Conservation (phyloP, 176 grass and related monocot species). For the Bonia amplexicaulis region DNA sequence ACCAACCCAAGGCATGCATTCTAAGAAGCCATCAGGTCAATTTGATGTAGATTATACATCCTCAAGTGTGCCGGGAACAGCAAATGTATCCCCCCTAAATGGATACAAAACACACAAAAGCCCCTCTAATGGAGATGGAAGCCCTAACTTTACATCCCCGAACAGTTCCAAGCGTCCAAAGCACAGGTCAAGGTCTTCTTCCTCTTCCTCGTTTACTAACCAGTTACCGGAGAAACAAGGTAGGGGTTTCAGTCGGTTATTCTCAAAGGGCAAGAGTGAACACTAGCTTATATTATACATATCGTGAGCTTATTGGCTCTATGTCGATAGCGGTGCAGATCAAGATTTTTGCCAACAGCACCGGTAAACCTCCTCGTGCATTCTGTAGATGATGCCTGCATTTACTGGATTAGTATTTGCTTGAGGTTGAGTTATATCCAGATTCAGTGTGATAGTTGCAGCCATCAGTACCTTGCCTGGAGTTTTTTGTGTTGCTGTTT, state of each 20-base stretch:
- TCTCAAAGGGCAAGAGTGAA: slow-evolving; percentile 69
- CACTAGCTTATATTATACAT: background rate
- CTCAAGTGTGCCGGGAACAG: slow-evolving; percentile 12
- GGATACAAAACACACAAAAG: slow-evolving; percentile 45
- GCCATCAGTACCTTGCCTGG: slow-evolving; percentile 15
- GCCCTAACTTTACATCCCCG: slow-evolving; percentile 31
- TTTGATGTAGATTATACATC: slow-evolving; percentile 27
- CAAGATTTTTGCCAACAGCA: slow-evolving; percentile 27
- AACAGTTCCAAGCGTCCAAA: slow-evolving; percentile 80
- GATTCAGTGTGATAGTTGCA: slow-evolving; percentile 19
- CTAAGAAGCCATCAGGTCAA: slow-evolving; percentile 14
- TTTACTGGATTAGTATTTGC: slow-evolving; percentile 40
- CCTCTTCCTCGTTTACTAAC: slow-evolving; percentile 52
- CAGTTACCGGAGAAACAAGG: slow-evolving; percentile 59
- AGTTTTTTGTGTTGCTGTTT: slow-evolving; percentile 41
- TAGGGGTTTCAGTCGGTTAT: slow-evolving; percentile 80
- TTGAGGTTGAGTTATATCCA: slow-evolving; percentile 36
- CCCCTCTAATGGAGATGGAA: slow-evolving; percentile 50
- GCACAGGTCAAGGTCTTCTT: slow-evolving; percentile 66
- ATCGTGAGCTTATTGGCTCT: background rate
- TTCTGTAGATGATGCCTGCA: slow-evolving; percentile 35
- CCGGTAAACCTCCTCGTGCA: slow-evolving; percentile 25
- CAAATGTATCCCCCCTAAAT: slow-evolving; percentile 53
- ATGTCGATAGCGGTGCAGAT: background rate
- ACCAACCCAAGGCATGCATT: too few relatives aligned